Evolutionary conservation across 257 asterid genomes (phyloP).

Genomic region (Solanum neorickii): DNA sequence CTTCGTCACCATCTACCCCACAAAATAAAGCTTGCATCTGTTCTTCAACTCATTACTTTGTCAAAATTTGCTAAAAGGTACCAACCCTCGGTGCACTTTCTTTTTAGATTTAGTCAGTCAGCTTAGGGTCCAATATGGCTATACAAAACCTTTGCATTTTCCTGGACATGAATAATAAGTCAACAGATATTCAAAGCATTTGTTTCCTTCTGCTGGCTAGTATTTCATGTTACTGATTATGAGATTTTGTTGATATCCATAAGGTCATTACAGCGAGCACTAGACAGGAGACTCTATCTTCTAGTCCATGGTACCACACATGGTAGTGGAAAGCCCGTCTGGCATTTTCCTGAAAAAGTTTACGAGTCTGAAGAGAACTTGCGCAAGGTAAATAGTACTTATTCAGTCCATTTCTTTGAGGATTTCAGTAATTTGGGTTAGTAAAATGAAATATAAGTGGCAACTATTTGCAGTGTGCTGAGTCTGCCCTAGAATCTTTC

Average conservation of each 20-base stretch:
- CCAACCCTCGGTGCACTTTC: neutral
- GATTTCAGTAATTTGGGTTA: neutral
- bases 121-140: neutral
- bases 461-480: constrained; percentile 67
- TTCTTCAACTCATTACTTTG: neutral
- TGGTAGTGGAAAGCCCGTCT: constrained; percentile 41
- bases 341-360: constrained; percentile 94
- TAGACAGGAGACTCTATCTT: constrained; percentile 86
- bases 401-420: neutral
- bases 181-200: neutral
- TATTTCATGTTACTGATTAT: neutral
- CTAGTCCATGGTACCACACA: constrained; percentile 49
- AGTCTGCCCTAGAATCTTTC: constrained; percentile 70
- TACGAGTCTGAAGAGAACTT: constrained; percentile 64
- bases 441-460: neutral
- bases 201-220: neutral
- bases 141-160: neutral
- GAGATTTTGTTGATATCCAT: constrained; percentile 7
- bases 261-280: constrained; percentile 88
- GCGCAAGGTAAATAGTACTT: constrained; percentile 46
- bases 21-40: neutral
- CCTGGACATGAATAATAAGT: neutral
- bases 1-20: neutral
- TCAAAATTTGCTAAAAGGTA: neutral
- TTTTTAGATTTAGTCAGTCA: neutral